Evolutionary conservation across 2,329 filamentous ascomycete genomes (phyloP).

Genomic region (Aureobasidium pullulans): DNA sequence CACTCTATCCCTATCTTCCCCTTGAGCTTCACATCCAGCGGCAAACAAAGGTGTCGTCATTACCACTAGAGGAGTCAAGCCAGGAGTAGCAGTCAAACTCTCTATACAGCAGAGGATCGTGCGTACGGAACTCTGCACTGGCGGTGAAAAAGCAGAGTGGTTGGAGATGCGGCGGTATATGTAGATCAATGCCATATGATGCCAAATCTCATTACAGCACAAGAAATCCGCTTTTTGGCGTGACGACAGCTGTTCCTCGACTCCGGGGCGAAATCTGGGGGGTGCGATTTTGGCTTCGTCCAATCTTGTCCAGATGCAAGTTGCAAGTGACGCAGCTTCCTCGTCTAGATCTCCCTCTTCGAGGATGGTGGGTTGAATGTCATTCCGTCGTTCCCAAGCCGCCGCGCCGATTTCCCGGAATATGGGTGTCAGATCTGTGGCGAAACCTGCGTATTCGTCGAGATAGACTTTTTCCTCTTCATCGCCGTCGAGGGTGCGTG

Average conservation of each 20-base stretch:
- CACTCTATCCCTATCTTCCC: neutral
- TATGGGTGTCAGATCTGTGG: constrained; percentile 9
- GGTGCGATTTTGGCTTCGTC: neutral
- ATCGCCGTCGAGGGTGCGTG: neutral
- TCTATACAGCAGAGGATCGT: constrained; percentile 4
- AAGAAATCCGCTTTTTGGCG: constrained; percentile 10
- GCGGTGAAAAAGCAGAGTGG: neutral
- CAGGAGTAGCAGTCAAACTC: constrained; percentile 5
- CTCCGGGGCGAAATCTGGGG: constrained; percentile 1
- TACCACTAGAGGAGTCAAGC: constrained; percentile 12
- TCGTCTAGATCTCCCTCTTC: constrained; percentile 7
- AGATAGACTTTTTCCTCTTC: constrained; percentile 8
- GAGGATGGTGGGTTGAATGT: neutral
- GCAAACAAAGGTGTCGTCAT: constrained; percentile 13
- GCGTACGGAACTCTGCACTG: constrained; percentile 1
- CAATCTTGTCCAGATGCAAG: neutral
- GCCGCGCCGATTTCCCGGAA: constrained; percentile 12
- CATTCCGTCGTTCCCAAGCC: constrained; percentile 12
- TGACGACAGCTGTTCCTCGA: neutral
- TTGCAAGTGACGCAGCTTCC: neutral
- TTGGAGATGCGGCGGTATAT: constrained; percentile 9
- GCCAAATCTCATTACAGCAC: constrained; percentile 10
- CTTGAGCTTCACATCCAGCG: constrained; percentile 13
- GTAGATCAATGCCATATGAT: constrained; percentile 14
- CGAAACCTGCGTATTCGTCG: constrained; percentile 14